Evolutionary conservation across 2,329 filamentous ascomycete species (phyloP).

Genomic region (Whalleya microplaca): DNA sequence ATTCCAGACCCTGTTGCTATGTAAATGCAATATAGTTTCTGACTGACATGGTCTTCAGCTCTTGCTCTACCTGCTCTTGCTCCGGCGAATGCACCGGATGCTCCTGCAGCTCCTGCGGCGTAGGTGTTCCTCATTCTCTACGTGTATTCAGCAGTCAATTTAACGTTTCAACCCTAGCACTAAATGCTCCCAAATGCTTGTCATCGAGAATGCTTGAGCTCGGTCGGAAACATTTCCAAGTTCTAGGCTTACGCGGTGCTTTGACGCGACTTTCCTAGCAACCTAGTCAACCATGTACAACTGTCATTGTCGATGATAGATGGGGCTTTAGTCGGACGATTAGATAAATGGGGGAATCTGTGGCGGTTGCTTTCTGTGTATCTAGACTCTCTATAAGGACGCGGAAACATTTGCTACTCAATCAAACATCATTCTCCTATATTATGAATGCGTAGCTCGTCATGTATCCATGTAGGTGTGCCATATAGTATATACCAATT

Average conservation of each 20-base stretch:
- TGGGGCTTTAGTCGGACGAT: background rate
- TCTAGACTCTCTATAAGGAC: background rate
- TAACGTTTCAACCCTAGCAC: background rate
- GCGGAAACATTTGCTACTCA: background rate
- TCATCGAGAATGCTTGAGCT: background rate
- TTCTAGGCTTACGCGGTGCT: background rate
- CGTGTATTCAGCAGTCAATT: background rate
- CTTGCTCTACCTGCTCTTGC: conserved; percentile 8
- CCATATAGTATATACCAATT: no score
- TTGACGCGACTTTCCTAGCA: background rate
- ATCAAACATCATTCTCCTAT: background rate
- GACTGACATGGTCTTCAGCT: background rate
- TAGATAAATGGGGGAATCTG: background rate
- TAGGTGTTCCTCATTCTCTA: background rate
- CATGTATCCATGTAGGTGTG: no score
- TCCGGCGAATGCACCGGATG: conserved; percentile 5
- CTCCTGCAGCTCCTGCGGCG: conserved; percentile 7
- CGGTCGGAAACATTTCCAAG: background rate
- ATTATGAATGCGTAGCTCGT: no score
- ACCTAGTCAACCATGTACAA: background rate
- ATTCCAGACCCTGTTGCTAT: no score
- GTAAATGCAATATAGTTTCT: background rate
- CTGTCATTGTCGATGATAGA: background rate
- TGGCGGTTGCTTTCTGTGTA: background rate
- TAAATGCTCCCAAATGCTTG: background rate